A percentile compares a stretch with the other conserved stretches of the same genome.
Conservation (phyloP, 2,329 filamentous ascomycete genomes). For the Hymenoscyphus salicellus region DNA sequence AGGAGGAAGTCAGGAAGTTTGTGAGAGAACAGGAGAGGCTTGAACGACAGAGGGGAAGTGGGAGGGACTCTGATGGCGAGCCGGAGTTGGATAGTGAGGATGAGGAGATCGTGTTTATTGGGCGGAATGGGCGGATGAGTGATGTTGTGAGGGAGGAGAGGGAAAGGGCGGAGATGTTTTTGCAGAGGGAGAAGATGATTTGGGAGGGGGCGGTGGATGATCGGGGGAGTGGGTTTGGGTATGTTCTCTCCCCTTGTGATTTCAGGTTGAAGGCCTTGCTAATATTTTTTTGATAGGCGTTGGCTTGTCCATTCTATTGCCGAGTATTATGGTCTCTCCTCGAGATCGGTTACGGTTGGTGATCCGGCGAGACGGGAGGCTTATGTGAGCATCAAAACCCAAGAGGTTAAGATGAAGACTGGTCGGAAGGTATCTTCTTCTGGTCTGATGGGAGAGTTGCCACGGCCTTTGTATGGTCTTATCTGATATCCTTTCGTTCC, state of each 20-base stretch:
- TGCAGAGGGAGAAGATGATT: conserved; percentile 65
- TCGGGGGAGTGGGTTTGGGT: conserved; percentile 73
- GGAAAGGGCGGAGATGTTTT: conserved; percentile 51
- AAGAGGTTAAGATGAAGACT: conserved; percentile 17
- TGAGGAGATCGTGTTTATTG: conserved; percentile 91
- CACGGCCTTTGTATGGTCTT: conserved; percentile 27
- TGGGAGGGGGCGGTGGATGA: conserved; percentile 78
- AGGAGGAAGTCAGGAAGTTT: conserved; percentile 78
- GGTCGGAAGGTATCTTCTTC: conserved; percentile 20
- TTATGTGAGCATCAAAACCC: conserved; percentile 60
- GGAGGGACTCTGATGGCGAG: conserved; percentile 38
- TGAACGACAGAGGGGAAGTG: conserved; percentile 41
- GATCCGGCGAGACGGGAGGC: conserved; percentile 72
- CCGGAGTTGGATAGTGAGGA: conserved; percentile 57
- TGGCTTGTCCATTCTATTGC: conserved; percentile 94
- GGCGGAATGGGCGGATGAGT: conserved; percentile 59
- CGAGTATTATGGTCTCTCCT: conserved; percentile 67
- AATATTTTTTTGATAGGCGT: conserved; percentile 51
- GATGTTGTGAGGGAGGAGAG: conserved; percentile 51
- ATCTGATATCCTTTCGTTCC: conserved; percentile 10
- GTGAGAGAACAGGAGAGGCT: conserved; percentile 58
- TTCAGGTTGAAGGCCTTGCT: conserved; percentile 15
- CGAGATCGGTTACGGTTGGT: conserved; percentile 57
- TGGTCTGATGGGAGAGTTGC: conserved; percentile 24
- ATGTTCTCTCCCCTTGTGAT: conserved; percentile 38